A percentile compares a stretch with the other conserved stretches of the same genome.
Evolutionary conservation across 257 asterid genomes (phyloP).

Genomic region (Parsonsia alboflavescens): DNA sequence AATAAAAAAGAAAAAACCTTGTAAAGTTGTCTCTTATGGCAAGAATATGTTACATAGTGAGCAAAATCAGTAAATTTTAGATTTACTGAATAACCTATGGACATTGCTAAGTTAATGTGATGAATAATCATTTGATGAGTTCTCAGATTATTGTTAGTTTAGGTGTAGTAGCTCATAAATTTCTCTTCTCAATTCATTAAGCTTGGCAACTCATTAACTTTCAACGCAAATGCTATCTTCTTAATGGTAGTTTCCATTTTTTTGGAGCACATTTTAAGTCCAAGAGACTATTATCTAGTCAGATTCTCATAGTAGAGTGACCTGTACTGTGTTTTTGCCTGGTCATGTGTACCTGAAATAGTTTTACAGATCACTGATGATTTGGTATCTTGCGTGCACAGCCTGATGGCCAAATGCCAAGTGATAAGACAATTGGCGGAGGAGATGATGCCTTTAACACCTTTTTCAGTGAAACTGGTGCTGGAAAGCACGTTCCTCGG

Average conservation of each 20-base stretch:
- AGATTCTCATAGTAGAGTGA: neutral
- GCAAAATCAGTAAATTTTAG: neutral
- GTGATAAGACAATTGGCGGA: constrained; percentile 40
- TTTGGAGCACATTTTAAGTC: neutral
- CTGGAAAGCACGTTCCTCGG: constrained; percentile 46
- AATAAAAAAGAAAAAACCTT: no score
- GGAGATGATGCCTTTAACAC: constrained; percentile 51
- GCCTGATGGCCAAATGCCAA: constrained; percentile 47
- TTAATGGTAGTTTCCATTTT: no score
- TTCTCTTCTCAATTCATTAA: neutral
- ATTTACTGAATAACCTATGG: neutral
- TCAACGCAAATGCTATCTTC: neutral
- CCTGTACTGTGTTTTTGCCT: neutral
- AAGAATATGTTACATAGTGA: neutral
- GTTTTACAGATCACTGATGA: neutral
- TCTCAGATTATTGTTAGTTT: neutral
- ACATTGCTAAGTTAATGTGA: neutral
- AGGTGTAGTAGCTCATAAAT: neutral
- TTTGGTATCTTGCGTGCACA: constrained; percentile 6
- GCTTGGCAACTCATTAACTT: neutral
- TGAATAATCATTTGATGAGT: neutral
- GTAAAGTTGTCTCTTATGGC: no score
- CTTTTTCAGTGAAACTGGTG: constrained; percentile 42
- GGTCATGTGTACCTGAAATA: neutral
- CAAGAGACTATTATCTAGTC: neutral